A percentile compares a stretch with the other conserved stretches of the same genome.
phyloP scores from a whole-genome alignment of 768 basidiomycete species.

The Kwoniella sp. region DNA sequence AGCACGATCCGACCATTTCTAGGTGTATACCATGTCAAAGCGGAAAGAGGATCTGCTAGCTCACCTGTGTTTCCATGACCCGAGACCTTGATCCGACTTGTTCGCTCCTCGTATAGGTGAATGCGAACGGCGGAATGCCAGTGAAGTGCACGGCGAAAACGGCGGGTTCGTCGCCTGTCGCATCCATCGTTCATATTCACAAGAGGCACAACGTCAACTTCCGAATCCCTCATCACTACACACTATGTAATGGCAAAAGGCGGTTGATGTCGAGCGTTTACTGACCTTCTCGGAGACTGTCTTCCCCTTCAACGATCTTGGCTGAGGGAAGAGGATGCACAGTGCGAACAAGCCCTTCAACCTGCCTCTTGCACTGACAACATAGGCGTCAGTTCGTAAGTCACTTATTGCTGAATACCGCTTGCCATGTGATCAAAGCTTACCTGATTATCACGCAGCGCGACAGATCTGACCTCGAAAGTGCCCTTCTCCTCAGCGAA shows the following conservation, averaged over 20 bases:
- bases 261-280: background rate
- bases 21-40: no score
- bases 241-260: background rate
- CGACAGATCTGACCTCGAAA: slow-evolving; percentile 82
- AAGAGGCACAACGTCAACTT: background rate
- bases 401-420: background rate
- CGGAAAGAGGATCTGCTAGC: slow-evolving; percentile 6
- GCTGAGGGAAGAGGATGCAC: slow-evolving; percentile 87
- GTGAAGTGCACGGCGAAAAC: slow-evolving; percentile 87
- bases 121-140: slow-evolving; percentile 93
- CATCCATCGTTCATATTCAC: background rate
- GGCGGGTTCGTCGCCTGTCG: slow-evolving; percentile 74
- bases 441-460: slow-evolving; percentile 87
- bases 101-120: slow-evolving; percentile 58
- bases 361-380: slow-evolving; percentile 63
- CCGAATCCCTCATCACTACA: no score
- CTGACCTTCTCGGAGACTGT: slow-evolving; percentile 87
- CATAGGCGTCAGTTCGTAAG: background rate
- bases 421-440: slow-evolving; percentile 3
- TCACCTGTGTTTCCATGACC: slow-evolving; percentile 55
- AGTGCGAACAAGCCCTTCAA: slow-evolving; percentile 71
- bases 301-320: slow-evolving; percentile 82
- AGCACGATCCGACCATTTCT: background rate
- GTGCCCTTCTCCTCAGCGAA: slow-evolving; percentile 77
- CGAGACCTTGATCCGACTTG: slow-evolving; percentile 32